A percentile compares a stretch with the other conserved stretches of the same genome.
These are phyloP conservation scores for Lonicera japonica DNA, from an alignment of 129 eudicot species.

Conservation along the genomic window DNA sequence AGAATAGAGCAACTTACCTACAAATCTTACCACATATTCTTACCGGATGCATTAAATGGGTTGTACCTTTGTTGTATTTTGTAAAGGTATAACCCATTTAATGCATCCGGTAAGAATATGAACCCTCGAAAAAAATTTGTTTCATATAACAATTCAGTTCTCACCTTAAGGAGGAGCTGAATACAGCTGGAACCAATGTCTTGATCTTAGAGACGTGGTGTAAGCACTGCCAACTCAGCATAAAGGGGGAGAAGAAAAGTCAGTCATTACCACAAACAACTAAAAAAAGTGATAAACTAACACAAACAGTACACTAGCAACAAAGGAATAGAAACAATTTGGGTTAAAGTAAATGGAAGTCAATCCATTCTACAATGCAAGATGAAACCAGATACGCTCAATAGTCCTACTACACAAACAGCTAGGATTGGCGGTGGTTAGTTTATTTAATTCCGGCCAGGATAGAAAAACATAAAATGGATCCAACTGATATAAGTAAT, in stretches of 20 bases:
- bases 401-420: neutral
- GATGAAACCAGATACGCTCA: neutral
- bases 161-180: slow-evolving; percentile 42
- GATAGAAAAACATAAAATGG: neutral
- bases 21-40: too few relatives aligned
- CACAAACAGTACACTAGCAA: neutral
- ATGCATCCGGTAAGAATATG: too few relatives aligned
- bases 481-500: neutral
- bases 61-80: too few relatives aligned
- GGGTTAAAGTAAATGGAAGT: neutral
- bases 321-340: neutral
- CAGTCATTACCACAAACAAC: slow-evolving; percentile 5
- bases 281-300: neutral
- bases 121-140: neutral
- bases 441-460: neutral
- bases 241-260: slow-evolving; percentile 7
- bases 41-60: too few relatives aligned
- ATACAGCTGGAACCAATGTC: slow-evolving; percentile 41
- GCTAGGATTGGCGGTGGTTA: neutral
- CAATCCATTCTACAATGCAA: neutral
- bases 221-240: slow-evolving; percentile 64
- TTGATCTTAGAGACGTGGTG: slow-evolving; percentile 55
- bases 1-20: neutral
- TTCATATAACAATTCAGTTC: neutral
- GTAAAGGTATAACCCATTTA: too few relatives aligned